Evolutionary conservation across 768 basidiomycete genomes (phyloP), one percentile per base, ranked within the genome.

Genomic region (Tremella mesenterica): DNA sequence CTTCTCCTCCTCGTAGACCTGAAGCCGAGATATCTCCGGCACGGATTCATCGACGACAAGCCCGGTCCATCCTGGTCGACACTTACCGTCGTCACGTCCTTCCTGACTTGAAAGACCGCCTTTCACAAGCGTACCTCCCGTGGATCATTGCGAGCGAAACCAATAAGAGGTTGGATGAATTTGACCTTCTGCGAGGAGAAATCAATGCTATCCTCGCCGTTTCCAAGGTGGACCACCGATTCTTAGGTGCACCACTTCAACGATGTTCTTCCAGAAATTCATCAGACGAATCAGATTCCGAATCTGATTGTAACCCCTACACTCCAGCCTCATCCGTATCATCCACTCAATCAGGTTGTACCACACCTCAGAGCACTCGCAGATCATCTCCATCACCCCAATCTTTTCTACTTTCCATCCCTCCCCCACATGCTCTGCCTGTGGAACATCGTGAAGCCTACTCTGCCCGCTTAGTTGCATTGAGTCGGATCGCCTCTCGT

Each of bases 21-120:
- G 49, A 54, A 10, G 43, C 56, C 5, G 48, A 57, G 10, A 50
- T 48, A 33, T 50, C 57, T 34, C 56, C 66, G 1, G 58, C 70
- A 12, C 57, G 71, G 13, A 49, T 58, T 13, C 74, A 75, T 48
- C 63, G 74, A n/a, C 59, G 70, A 47, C 63, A 63, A 38, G 74
- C 74, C 25, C 67, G 74, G 43, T 69, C 70, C 14, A 23, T 68
- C 18, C 60, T 75, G 21, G 74, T 75, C 47, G 74, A 75, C 54
- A 64, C 72, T 28, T 75, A 69, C 53, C 53, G 72, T 4, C 65
- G 61, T 25, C 63, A 64, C 52, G 71, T 75, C 18, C 59, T 75
- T 9, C 66, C 71, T n/a, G 45, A 36, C 6, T 59, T 75, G 28
- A 72, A 70, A 48, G 54, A 67, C 12, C 53, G 48, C 12, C 54